Conservation (phyloP, 169 alveolate genomes). For the Amoebophrya sp. region DNA sequence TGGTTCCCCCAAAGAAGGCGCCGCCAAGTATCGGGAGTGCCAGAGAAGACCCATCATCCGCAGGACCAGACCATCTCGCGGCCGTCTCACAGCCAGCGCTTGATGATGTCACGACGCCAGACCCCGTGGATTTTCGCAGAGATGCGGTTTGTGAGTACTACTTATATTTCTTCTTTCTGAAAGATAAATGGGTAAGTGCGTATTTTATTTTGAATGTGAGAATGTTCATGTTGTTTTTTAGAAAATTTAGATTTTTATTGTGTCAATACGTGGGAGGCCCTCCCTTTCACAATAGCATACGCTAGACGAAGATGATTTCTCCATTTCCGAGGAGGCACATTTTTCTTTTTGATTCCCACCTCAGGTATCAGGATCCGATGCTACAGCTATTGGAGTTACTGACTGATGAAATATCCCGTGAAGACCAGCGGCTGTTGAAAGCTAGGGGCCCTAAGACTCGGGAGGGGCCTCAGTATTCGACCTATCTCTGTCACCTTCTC, state of each 20-base stretch:
- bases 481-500: not conserved
- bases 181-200: too few species aligned
- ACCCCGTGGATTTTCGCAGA: not conserved
- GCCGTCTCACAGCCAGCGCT: too few species aligned
- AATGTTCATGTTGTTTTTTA: too few species aligned
- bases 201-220: too few species aligned
- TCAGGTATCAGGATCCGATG: not conserved
- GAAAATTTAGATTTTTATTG: too few species aligned
- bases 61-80: not conserved
- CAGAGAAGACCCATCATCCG: not conserved
- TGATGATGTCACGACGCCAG: not conserved
- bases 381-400: not conserved
- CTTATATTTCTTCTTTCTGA: too few species aligned
- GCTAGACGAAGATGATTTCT: not conserved
- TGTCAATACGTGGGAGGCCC: too few species aligned
- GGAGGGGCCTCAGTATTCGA: not conserved
- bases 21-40: not conserved
- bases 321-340: not conserved
- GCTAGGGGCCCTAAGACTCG: not conserved
- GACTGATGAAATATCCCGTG: not conserved
- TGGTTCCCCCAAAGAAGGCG: slow-evolving; percentile 6
- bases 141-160: not conserved
- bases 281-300: too few species aligned
- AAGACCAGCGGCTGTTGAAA: not conserved
- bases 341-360: not conserved